phyloP scores from a whole-genome alignment of 768 basidiomycete genomes.

The Strobilomyces confusus region DNA sequence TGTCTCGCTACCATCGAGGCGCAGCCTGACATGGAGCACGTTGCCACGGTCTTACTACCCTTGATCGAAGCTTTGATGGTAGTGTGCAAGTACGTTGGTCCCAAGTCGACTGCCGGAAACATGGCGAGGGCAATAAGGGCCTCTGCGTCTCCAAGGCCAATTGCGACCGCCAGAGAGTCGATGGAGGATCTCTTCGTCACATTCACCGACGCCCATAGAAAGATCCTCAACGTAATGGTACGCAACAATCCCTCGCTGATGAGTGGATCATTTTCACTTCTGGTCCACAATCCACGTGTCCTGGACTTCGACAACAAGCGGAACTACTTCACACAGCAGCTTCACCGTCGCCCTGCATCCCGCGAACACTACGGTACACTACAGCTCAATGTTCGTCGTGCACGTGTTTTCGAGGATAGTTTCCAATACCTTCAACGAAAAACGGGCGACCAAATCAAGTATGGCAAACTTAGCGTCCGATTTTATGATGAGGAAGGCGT shows the following conservation, averaged over 20 bases:
- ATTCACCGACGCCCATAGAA: conserved; percentile 92
- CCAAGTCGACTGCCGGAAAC: conserved; percentile 47
- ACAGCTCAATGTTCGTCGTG: conserved; percentile 84
- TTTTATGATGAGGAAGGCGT: conserved; percentile 98
- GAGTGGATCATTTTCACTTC: conserved; percentile 95
- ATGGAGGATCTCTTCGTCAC: conserved; percentile 90
- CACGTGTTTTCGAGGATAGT: conserved; percentile 96
- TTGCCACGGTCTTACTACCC: conserved; percentile 89
- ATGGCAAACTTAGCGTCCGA: conserved; percentile 93
- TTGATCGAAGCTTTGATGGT: conserved; percentile 98
- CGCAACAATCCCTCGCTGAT: conserved; percentile 97
- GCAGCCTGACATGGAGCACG: conserved; percentile 75
- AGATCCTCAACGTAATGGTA: conserved; percentile 94
- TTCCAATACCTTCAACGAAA: conserved; percentile 89
- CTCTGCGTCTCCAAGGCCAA: conserved; percentile 66
- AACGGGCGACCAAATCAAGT: conserved; percentile 94
- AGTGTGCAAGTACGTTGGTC: conserved; percentile 90
- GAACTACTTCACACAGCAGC: conserved; percentile 90
- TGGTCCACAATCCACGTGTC: conserved; percentile 94
- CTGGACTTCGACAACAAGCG: conserved; percentile 99
- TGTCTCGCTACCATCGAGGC: conserved; percentile 79
- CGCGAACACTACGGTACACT: conserved; percentile 82
- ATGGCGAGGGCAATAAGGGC: conserved; percentile 53
- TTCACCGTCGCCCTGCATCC: conserved; percentile 75
- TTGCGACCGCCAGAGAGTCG: conserved; percentile 64